Conservation (phyloP, 2,329 filamentous ascomycete genomes). For the Huntiella omanensis region DNA sequence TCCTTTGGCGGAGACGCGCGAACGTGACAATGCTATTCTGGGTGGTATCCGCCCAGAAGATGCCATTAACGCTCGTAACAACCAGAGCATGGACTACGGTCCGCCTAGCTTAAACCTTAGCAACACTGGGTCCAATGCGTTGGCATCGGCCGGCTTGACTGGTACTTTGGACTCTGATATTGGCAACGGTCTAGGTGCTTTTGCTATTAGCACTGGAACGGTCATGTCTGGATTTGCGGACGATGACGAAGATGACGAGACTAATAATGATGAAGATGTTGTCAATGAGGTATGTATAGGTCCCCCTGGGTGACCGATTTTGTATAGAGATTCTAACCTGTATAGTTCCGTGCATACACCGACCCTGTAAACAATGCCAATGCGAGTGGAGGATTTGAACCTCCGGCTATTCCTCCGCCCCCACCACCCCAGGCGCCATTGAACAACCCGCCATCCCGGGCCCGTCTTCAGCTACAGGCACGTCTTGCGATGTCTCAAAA, state of each 20-base stretch:
- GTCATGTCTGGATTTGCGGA: constrained; percentile 85
- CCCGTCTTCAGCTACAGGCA: constrained; percentile 76
- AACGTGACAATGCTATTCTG: constrained; percentile 94
- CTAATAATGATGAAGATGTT: constrained; percentile 56
- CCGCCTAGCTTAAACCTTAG: constrained; percentile 12
- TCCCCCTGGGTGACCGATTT: not conserved
- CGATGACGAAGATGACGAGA: constrained; percentile 82
- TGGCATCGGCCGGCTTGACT: constrained; percentile 66
- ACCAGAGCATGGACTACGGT: constrained; percentile 24
- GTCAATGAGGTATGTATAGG: constrained; percentile 42
- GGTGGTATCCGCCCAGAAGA: constrained; percentile 88
- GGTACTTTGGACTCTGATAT: constrained; percentile 47
- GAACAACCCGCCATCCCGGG: constrained; percentile 71
- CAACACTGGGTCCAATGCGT: constrained; percentile 39
- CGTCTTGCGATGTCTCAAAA: constrained; percentile 61
- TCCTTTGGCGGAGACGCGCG: constrained; percentile 76
- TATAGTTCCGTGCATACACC: constrained; percentile 40
- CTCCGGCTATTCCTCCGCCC: constrained; percentile 41
- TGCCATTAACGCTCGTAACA: constrained; percentile 51
- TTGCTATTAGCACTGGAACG: constrained; percentile 53
- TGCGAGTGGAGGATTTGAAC: constrained; percentile 16
- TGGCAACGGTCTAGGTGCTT: constrained; percentile 39
- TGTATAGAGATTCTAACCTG: constrained; percentile 6
- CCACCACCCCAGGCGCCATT: constrained; percentile 55
- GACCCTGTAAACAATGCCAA: constrained; percentile 31